Percentiles rank a stretch among this genome's conserved stretches.
phyloP scores from a whole-genome alignment of 345 rosid species.

The Pistacia integerrima region DNA sequence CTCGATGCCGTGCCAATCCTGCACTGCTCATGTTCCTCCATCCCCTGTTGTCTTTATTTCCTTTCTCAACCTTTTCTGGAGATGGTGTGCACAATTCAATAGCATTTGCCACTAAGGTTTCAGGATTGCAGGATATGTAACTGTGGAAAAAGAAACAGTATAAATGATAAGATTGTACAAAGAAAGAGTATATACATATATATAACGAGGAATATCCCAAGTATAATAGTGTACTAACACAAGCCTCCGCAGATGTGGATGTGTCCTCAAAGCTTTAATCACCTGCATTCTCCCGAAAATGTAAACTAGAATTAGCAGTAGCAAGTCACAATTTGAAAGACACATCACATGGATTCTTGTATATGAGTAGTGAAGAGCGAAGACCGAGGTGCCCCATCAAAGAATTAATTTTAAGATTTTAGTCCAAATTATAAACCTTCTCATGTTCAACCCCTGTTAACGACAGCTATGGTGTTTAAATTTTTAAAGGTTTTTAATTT shows the following conservation, averaged over 20 bases:
- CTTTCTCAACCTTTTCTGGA: slow-evolving; percentile 62
- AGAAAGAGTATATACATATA: neutral
- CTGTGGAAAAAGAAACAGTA: slow-evolving; percentile 35
- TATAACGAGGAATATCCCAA: neutral
- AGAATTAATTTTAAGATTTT: neutral
- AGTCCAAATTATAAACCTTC: neutral
- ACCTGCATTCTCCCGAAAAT: slow-evolving; percentile 47
- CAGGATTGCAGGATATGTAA: slow-evolving; percentile 97
- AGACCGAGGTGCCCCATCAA: neutral
- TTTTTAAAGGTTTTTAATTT: neutral
- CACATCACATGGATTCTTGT: neutral
- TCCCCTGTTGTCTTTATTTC: slow-evolving; percentile 56
- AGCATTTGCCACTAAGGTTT: slow-evolving; percentile 85
- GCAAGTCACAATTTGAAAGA: neutral
- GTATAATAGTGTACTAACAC: slow-evolving; percentile 63
- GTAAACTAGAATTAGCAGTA: neutral
- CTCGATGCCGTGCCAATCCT: slow-evolving; percentile 81
- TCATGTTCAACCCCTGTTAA: neutral
- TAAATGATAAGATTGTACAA: neutral
- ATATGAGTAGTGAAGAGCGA: neutral
- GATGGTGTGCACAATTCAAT: slow-evolving; percentile 94
- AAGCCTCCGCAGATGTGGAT: slow-evolving; percentile 63
- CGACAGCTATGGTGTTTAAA: neutral
- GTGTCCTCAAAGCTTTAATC: slow-evolving; percentile 78
- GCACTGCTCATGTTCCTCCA: slow-evolving; percentile 80